Conservation (phyloP, 208 protist genomes). For the Naegleria lovaniensis region DNA sequence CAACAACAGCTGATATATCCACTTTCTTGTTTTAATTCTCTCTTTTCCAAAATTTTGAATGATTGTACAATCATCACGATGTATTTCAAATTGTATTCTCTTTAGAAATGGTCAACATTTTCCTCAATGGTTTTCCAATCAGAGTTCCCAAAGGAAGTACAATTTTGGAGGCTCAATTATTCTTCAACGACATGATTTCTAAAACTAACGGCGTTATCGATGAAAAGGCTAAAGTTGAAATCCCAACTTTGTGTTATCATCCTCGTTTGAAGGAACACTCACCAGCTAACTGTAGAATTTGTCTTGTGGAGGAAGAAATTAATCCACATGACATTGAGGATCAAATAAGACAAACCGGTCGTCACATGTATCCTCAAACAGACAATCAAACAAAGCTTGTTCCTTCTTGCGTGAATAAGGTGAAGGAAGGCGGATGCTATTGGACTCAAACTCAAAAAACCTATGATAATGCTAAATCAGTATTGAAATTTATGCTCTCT, state of each 20-base stretch:
- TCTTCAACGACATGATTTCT: background rate
- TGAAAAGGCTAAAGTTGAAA: background rate
- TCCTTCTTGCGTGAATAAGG: background rate
- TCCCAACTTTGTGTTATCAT: constrained; percentile 1
- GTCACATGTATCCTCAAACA: background rate
- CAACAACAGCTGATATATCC: too few relatives aligned
- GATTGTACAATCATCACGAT: background rate
- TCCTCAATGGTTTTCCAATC: background rate
- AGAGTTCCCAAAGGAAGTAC: background rate
- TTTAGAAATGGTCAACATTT: background rate
- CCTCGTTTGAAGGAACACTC: background rate
- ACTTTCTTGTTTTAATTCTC: background rate
- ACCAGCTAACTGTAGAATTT: constrained; percentile 10
- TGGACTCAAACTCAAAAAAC: background rate
- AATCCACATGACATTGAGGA: background rate
- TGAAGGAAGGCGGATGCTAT: background rate
- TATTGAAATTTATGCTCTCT: background rate
- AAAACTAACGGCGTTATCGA: background rate
- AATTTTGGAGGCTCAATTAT: background rate
- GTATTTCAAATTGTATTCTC: background rate
- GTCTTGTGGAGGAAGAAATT: background rate
- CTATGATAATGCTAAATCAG: background rate
- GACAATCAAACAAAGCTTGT: background rate
- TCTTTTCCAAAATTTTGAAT: background rate
- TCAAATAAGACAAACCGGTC: background rate